Percentiles rank a stretch among this genome's conserved stretches.
Conservation (phyloP, 257 asterid species). For the Jasminum sambac region DNA sequence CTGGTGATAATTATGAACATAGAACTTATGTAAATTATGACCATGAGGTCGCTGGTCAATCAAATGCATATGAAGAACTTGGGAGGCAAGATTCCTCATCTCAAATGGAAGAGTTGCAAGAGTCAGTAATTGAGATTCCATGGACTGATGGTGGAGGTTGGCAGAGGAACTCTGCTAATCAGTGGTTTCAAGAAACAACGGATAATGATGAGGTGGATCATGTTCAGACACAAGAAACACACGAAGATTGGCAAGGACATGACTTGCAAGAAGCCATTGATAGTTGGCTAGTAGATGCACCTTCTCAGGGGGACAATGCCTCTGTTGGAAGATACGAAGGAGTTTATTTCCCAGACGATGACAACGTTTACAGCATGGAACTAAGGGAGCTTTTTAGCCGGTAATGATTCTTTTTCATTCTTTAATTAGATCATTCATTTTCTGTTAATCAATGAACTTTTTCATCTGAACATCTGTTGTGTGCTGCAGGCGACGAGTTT, state of each 20-base stretch:
- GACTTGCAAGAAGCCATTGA: conserved; percentile 62
- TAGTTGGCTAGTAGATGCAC: conserved; percentile 67
- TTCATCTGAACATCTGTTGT: conserved; percentile 5
- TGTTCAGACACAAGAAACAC: conserved; percentile 46
- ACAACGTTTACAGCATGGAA: conserved; percentile 57
- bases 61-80: conserved; percentile 33
- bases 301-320: conserved; percentile 51
- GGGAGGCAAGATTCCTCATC: conserved; percentile 41
- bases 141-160: conserved; percentile 37
- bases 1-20: conserved; percentile 33
- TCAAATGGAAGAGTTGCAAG: conserved; percentile 43
- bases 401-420: conserved; percentile 35
- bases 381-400: conserved; percentile 85
- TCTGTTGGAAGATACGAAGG: conserved; percentile 45
- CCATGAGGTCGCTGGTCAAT: conserved; percentile 21
- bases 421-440: not conserved
- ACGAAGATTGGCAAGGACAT: conserved; percentile 55
- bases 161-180: conserved; percentile 40
- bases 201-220: conserved; percentile 39
- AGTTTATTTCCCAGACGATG: conserved; percentile 53
- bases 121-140: conserved; percentile 34
- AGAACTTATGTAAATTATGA: conserved; percentile 31
- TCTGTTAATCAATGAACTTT: not conserved
- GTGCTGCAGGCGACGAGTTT: conserved; percentile 75
- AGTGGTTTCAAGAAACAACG: conserved; percentile 41